Evolutionary conservation across 495 filamentous ascomycete species (phyloP).

Genomic region (Geopyxis carbonaria): DNA sequence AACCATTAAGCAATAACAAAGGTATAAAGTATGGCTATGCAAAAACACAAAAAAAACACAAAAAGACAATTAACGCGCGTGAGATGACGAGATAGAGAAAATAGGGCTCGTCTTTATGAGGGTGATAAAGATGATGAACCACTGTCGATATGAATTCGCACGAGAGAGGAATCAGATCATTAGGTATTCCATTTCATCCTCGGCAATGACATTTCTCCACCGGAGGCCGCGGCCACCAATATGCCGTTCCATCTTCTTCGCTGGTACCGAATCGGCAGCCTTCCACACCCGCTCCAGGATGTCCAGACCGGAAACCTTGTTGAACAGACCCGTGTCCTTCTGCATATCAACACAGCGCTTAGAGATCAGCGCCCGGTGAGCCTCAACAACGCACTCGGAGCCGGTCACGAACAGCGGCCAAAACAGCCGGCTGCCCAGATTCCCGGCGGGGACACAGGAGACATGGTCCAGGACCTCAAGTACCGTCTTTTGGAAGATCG

Average conservation of each 20-base stretch:
- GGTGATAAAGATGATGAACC: slow-evolving; percentile 1
- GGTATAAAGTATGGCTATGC: too few relatives aligned
- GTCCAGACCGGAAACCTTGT: slow-evolving; percentile 73
- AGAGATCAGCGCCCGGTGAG: slow-evolving; percentile 60
- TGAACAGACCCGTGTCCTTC: slow-evolving; percentile 75
- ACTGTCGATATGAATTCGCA: not conserved
- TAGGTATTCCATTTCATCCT: slow-evolving; percentile 55
- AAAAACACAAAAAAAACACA: too few relatives aligned
- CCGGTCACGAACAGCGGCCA: slow-evolving; percentile 90
- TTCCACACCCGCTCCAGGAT: slow-evolving; percentile 74
- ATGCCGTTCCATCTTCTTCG: slow-evolving; percentile 7
- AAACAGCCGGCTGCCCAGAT: slow-evolving; percentile 59
- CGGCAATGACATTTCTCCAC: slow-evolving; percentile 31
- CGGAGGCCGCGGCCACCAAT: slow-evolving; percentile 20
- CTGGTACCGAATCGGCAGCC: slow-evolving; percentile 10
- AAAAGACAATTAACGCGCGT: too few relatives aligned
- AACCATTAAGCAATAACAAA: too few relatives aligned
- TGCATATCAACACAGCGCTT: slow-evolving; percentile 71
- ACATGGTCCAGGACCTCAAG: slow-evolving; percentile 66
- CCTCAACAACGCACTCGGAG: slow-evolving; percentile 71
- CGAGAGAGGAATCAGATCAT: slow-evolving; percentile 22
- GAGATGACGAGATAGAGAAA: too few relatives aligned
- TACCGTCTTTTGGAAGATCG: slow-evolving; percentile 70
- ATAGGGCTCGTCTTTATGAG: too few relatives aligned
- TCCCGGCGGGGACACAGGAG: slow-evolving; percentile 49